Evolutionary conservation across 1,284 basidiomycete genomes (phyloP).

Genomic region (Apiotrichum sp.): DNA sequence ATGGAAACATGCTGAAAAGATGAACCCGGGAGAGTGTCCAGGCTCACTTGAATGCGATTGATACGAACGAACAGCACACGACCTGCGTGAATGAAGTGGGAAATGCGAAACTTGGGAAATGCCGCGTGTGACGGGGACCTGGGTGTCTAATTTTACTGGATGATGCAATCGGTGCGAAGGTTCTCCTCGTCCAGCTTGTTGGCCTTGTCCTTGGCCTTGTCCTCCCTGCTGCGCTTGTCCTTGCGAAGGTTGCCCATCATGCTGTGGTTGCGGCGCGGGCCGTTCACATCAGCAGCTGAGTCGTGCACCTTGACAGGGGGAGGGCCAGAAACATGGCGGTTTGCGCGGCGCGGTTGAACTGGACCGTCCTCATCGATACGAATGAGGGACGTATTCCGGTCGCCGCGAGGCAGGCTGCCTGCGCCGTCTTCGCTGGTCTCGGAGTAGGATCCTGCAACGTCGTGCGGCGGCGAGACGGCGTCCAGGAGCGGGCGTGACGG

Average conservation of each 20-base stretch:
- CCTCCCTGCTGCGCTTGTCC: not conserved
- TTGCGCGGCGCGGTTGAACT: not conserved
- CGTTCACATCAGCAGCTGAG: not conserved
- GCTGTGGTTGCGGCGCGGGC: not conserved
- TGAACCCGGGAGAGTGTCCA: not conserved
- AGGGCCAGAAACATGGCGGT: not conserved
- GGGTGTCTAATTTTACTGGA: not conserved
- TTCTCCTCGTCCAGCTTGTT: not conserved
- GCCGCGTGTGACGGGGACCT: not conserved
- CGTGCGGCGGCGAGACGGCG: not conserved
- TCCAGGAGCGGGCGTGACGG: slow-evolving; percentile 1
- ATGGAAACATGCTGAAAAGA: not conserved
- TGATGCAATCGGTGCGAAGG: not conserved
- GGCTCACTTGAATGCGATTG: not conserved
- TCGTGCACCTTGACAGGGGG: not conserved
- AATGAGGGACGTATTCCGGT: slow-evolving; percentile 11
- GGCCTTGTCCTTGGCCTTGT: not conserved
- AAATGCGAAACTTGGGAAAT: not conserved
- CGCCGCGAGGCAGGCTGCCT: slow-evolving; percentile 3
- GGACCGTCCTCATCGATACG: slow-evolving; percentile 20
- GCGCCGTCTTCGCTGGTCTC: slow-evolving; percentile 13
- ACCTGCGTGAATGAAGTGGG: not conserved
- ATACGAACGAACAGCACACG: not conserved
- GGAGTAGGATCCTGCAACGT: slow-evolving; percentile 7
- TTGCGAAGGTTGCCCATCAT: not conserved